Base-by-base conservation (phyloP, 2,329 filamentous ascomycete genomes). In the Helicocarpus griseus region DNA sequence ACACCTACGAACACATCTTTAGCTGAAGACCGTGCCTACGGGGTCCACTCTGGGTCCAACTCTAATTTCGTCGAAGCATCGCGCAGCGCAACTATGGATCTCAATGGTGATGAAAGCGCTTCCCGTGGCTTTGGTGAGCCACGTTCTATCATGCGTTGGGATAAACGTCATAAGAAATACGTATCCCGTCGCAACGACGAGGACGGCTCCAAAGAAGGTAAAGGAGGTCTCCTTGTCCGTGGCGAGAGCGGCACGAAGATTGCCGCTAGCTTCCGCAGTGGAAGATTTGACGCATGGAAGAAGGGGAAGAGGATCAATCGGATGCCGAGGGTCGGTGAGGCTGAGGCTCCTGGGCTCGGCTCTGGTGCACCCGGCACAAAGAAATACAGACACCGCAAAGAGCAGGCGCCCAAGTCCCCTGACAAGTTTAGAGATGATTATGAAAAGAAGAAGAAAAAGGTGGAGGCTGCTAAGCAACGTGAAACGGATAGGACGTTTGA, bases 221-320 rank as follows among this genome's bases (percentile, higher is more conserved):
- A 45, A 45, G 80, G 80, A 33, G 85, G 83, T 64, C 79, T 79
- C 45, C 84, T 96, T 73, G 85, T 96, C 52, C 79, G 81, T 56
- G 90, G 93, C 61, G 93, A 98, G 73, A 88, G 82, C 63, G 93
- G 93, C 50, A 88, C 91, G 74, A 97, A 96, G 76, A 96, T 98
- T 61, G 89, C 93, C 1, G 89, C 93, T 43, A 86, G 79, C 54
- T 97, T 98, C 80, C 85, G 91, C 65, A 90, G 85, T 68, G 93
- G 94, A 33, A 84, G 91, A 43, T 98, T 95, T 73, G 90, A 97
- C 65, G 81, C 79, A 58, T 98, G 93, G 94, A 86, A 85, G 68
- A 89, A 86, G 65, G 82, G 85, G 19, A 87, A 97, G 73, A 86
- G 88, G 58, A 75, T 97, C 44, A 82, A 83, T 52, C 79, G 83